These are phyloP conservation scores for Alternaria sp. DNA, from an alignment of 2,329 filamentous ascomycete genomes.

Conservation along the genomic window DNA sequence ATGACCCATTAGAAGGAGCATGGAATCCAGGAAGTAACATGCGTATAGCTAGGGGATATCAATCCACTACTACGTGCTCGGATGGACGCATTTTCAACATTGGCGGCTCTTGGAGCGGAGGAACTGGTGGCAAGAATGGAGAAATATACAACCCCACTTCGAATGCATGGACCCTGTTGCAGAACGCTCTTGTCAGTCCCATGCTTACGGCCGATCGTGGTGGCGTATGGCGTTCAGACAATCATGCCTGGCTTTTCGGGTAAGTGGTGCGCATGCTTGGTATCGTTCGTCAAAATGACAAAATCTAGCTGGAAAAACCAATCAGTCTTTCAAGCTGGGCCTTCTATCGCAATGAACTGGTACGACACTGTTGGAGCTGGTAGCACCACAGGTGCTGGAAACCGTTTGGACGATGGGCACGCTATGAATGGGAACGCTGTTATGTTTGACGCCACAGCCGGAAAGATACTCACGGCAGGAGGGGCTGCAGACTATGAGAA, in stretches of 20 bases:
- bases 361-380: constrained; percentile 59
- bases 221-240: constrained; percentile 59
- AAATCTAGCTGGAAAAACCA: constrained; percentile 52
- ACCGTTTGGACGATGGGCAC: constrained; percentile 55
- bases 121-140: constrained; percentile 61
- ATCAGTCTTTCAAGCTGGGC: constrained; percentile 64
- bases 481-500: constrained; percentile 56
- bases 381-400: constrained; percentile 53
- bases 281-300: not conserved
- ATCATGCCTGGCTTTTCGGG: constrained; percentile 63
- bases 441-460: constrained; percentile 64
- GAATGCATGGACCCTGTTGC: constrained; percentile 59
- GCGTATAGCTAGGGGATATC: constrained; percentile 67
- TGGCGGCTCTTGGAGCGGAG: constrained; percentile 65
- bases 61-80: constrained; percentile 60
- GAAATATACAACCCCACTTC: constrained; percentile 56
- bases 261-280: not conserved
- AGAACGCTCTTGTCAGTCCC: constrained; percentile 55
- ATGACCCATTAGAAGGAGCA: constrained; percentile 51
- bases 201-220: constrained; percentile 61
- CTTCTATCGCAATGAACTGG: constrained; percentile 65
- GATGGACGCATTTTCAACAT: constrained; percentile 66
- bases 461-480: constrained; percentile 64
- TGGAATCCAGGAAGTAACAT: constrained; percentile 61
- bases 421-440: constrained; percentile 65